Base-by-base conservation (phyloP, 306 rosid species). In the Macrotyloma uniflorum region DNA sequence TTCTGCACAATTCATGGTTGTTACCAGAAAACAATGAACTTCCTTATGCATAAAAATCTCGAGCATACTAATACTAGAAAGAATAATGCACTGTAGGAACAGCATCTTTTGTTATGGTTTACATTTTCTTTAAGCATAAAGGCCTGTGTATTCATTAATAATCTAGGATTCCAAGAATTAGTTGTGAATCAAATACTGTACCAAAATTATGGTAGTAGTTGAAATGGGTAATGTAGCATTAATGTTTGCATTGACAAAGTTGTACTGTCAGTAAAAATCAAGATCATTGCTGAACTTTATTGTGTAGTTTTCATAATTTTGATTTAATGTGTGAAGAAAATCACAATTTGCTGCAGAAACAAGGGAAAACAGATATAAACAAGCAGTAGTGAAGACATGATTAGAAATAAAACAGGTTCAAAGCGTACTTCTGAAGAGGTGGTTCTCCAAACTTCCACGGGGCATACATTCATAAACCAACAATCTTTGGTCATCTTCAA, bases 401-500 rank as follows among this genome's bases (percentile, higher is more conserved):
- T 77, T 13, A 84, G 73, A 82, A 75, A 77, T 32, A 82, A 71
- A 66, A 73, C 38, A 53, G 72, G 70, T 70, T 46, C 28, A 84
- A 62, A 77, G 62, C 78, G 11, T 92, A 94, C 98, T 92, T 90
- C 98, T 90, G 82, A 94, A 94, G 81, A 92, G 98, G 81, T 94
- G 98, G 85, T 92, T 94, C 88, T 94, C 98, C 89, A 94, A 88
- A 84, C 98, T 94, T 88, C 98, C 98, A 18, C 98, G 94, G 16
- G 93, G 97, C 94, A 94, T 84, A 80, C 92, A 94, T 88, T 94
- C 97, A 62, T 94, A 94, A 70, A 90, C 98, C 73, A 94, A 82
- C 57, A 94, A 85, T 80, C 97, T 86, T 77, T 92, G 96, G 77
- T 94, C 97, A 86, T 92, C 97, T 83, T 94, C 98, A 57, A 94